These are phyloP conservation scores for thale cress (Arabidopsis thaliana) DNA, from an alignment of 345 rosid species.

Conservation along the genomic window DNA sequence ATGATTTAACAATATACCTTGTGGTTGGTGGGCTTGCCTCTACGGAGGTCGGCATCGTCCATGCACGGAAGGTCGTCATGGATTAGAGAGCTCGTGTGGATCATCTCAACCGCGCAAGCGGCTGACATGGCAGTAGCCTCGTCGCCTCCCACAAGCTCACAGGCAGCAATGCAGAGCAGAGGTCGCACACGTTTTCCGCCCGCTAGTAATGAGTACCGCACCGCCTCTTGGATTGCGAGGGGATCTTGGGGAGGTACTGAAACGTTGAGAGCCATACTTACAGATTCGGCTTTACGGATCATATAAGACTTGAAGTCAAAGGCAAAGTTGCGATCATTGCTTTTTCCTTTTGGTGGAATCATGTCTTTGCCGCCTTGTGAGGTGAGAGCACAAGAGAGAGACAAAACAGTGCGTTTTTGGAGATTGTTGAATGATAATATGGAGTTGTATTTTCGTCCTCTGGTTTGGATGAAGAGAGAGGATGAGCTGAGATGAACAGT, in stretches of 20 bases:
- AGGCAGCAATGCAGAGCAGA: constrained; percentile 75
- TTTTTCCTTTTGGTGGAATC: constrained; percentile 44
- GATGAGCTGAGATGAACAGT: constrained; percentile 19
- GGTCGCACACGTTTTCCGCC: constrained; percentile 91
- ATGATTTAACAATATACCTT: constrained; percentile 45
- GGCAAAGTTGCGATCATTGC: constrained; percentile 25
- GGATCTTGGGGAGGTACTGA: constrained; percentile 65
- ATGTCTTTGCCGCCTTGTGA: constrained; percentile 51
- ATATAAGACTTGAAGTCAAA: constrained; percentile 83
- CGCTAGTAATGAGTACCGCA: constrained; percentile 84
- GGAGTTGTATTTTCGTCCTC: constrained; percentile 48
- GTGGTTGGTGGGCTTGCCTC: constrained; percentile 89
- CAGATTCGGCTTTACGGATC: constrained; percentile 56
- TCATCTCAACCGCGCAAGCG: constrained; percentile 91
- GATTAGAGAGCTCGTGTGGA: constrained; percentile 86
- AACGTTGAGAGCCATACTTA: constrained; percentile 64
- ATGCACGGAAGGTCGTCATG: constrained; percentile 96
- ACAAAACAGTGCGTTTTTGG: constrained; percentile 32
- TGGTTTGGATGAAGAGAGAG: constrained; percentile 21
- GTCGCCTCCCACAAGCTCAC: constrained; percentile 77
- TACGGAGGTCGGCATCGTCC: constrained; percentile 89
- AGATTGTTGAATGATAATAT: constrained; percentile 12
- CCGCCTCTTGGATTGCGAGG: constrained; percentile 71
- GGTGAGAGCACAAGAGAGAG: constrained; percentile 52
- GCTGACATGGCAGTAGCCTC: constrained; percentile 79